Percentiles rank a stretch among this genome's conserved stretches.
These are phyloP conservation scores for Phytophthora agathidicida DNA, from an alignment of 352 stramenopile genomes.

Conservation along the genomic window DNA sequence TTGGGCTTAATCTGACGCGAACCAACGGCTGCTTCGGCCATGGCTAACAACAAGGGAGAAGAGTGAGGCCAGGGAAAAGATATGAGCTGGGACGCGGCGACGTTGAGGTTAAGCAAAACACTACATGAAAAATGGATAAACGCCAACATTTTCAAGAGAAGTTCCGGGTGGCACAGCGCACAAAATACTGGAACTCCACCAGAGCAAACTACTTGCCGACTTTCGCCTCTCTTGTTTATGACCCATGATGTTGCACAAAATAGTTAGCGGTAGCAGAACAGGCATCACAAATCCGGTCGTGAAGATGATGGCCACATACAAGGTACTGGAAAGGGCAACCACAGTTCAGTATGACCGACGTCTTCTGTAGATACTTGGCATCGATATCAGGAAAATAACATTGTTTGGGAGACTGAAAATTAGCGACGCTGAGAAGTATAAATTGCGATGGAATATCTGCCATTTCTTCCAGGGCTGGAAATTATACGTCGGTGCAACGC, in stretches of 20 bases:
- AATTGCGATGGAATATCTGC: no score
- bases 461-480: no score
- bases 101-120: no score
- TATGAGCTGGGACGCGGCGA: slow-evolving; percentile 14
- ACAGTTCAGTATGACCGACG: slow-evolving; percentile 5
- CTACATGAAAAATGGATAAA: no score
- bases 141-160: neutral
- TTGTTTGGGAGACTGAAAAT: no score
- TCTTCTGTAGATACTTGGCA: slow-evolving; percentile 2
- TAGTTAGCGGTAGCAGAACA: neutral
- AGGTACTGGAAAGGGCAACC: slow-evolving; percentile 6
- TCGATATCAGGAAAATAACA: no score
- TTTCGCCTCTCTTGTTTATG: slow-evolving; percentile 4
- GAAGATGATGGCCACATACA: slow-evolving; percentile 4
- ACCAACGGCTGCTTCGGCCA: neutral
- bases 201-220: neutral
- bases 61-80: neutral
- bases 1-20: slow-evolving; percentile 26
- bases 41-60: neutral
- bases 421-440: no score
- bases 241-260: slow-evolving; percentile 4
- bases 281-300: slow-evolving; percentile 5
- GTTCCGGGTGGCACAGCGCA: neutral
- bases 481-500: no score
- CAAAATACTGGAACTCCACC: slow-evolving; percentile 11